phyloP scores from a whole-genome alignment of 768 basidiomycete genomes.

The Auricularia cornea region DNA sequence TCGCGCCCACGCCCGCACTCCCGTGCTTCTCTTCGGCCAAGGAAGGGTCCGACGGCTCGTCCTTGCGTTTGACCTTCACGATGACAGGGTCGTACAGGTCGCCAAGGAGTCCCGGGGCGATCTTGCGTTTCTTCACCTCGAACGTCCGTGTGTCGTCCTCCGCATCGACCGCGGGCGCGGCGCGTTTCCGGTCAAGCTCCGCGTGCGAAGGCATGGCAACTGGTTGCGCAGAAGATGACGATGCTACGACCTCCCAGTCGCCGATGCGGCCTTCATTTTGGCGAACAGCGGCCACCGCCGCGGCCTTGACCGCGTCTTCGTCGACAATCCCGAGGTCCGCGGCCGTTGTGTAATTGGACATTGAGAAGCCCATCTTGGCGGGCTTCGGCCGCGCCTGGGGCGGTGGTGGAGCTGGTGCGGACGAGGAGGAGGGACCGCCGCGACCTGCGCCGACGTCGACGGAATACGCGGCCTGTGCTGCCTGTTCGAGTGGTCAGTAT shows the following conservation, averaged over 20 bases:
- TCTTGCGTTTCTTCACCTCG: slow-evolving; percentile 60
- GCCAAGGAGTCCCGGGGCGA: slow-evolving; percentile 47
- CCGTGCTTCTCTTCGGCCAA: not conserved
- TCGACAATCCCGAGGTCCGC: slow-evolving; percentile 74
- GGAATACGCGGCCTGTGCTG: slow-evolving; percentile 72
- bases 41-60: not conserved
- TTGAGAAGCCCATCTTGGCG: slow-evolving; percentile 41
- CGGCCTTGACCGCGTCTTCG: slow-evolving; percentile 58
- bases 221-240: slow-evolving; percentile 17
- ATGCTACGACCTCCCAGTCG: slow-evolving; percentile 62
- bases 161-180: slow-evolving; percentile 35
- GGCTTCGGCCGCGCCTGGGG: slow-evolving; percentile 35
- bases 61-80: slow-evolving; percentile 25
- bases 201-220: slow-evolving; percentile 3
- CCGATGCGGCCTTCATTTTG: slow-evolving; percentile 64
- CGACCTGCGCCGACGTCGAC: slow-evolving; percentile 66
- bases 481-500: slow-evolving; percentile 31
- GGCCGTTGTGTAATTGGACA: slow-evolving; percentile 82
- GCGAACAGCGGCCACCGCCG: slow-evolving; percentile 51
- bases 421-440: slow-evolving; percentile 14
- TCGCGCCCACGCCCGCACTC: not conserved
- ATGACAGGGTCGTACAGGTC: slow-evolving; percentile 76
- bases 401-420: slow-evolving; percentile 28
- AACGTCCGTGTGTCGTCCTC: slow-evolving; percentile 48
- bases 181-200: slow-evolving; percentile 12